Conservation (phyloP, 805 yeast species). For the Helenozyma baotianmanensis region DNA sequence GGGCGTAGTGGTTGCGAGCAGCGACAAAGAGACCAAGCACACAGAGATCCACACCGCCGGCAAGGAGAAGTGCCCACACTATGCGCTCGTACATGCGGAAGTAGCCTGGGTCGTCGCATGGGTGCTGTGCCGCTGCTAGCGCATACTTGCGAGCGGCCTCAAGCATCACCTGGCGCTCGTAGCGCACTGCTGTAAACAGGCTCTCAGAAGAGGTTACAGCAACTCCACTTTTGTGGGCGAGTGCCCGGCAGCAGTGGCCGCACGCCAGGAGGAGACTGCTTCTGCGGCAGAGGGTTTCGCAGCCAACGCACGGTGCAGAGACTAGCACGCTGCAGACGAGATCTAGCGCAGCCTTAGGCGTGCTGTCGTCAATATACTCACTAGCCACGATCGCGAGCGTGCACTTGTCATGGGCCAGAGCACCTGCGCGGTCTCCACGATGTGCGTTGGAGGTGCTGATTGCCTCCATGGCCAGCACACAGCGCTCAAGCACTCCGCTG, state of each 20-base stretch:
- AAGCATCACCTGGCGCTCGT: slow-evolving; percentile 2
- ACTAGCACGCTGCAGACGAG: too few species aligned
- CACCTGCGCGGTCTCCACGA: too few species aligned
- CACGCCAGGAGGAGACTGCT: slow-evolving; percentile 9
- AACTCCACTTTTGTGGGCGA: slow-evolving; percentile 1
- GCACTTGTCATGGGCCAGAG: too few species aligned
- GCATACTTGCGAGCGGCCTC: slow-evolving; percentile 12
- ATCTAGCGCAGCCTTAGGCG: too few species aligned
- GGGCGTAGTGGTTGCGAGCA: slow-evolving; percentile 6
- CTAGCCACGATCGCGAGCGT: too few species aligned
- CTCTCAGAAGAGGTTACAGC: too few species aligned
- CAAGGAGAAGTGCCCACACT: slow-evolving; percentile 13
- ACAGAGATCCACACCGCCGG: slow-evolving; percentile 8
- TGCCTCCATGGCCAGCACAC: too few species aligned
- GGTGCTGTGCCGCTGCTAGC: slow-evolving; percentile 11
- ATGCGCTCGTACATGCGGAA: slow-evolving; percentile 10
- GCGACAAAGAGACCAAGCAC: slow-evolving; percentile 7
- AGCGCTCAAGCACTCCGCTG: too few species aligned
- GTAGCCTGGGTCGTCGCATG: slow-evolving; percentile 10
- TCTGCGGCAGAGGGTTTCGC: not conserved
- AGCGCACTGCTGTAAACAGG: not conserved
- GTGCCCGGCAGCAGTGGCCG: slow-evolving; percentile 8
- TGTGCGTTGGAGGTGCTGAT: too few species aligned
- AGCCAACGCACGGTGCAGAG: too few species aligned
- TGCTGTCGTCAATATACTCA: too few species aligned